Percentiles rank a stretch among this genome's conserved stretches.
phyloP scores from a whole-genome alignment of 108 stramenopile species.

The Phaeodactylum tricornutum region DNA sequence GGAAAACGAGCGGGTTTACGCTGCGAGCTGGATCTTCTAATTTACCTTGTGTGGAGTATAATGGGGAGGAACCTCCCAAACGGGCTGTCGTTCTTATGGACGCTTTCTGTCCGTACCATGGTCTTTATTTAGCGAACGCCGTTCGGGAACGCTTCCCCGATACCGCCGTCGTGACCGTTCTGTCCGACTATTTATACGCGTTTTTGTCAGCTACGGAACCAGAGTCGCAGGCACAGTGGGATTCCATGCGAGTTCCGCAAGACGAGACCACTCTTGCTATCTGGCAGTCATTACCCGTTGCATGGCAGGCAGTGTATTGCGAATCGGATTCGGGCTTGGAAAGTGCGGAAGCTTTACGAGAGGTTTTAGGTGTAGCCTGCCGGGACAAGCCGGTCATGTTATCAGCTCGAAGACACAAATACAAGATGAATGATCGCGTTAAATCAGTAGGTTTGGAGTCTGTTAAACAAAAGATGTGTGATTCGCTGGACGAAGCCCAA shows the following conservation, averaged over 20 bases:
- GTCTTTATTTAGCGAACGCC: slow-evolving; percentile 40
- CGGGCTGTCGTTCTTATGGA: slow-evolving; percentile 85
- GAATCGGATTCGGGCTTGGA: slow-evolving; percentile 74
- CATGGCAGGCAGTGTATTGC: slow-evolving; percentile 55
- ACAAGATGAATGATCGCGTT: slow-evolving; percentile 48
- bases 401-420: slow-evolving; percentile 68
- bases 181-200: slow-evolving; percentile 51
- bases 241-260: slow-evolving; percentile 31
- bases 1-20: too few relatives aligned
- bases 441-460: slow-evolving; percentile 30
- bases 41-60: too few relatives aligned
- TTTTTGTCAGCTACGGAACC: slow-evolving; percentile 37
- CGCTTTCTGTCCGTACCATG: slow-evolving; percentile 68
- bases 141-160: slow-evolving; percentile 43
- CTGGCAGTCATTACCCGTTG: slow-evolving; percentile 32
- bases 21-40: too few relatives aligned
- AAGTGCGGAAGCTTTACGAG: slow-evolving; percentile 62
- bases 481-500: slow-evolving; percentile 49
- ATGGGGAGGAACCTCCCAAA: too few relatives aligned
- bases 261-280: slow-evolving; percentile 24
- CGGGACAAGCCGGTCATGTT: slow-evolving; percentile 48
- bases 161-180: slow-evolving; percentile 41
- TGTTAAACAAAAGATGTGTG: slow-evolving; percentile 56
- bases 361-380: slow-evolving; percentile 29
- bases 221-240: slow-evolving; percentile 18